These are phyloP conservation scores for Colletotrichum agaves DNA, from an alignment of 2,329 filamentous ascomycete species.

Conservation along the genomic window DNA sequence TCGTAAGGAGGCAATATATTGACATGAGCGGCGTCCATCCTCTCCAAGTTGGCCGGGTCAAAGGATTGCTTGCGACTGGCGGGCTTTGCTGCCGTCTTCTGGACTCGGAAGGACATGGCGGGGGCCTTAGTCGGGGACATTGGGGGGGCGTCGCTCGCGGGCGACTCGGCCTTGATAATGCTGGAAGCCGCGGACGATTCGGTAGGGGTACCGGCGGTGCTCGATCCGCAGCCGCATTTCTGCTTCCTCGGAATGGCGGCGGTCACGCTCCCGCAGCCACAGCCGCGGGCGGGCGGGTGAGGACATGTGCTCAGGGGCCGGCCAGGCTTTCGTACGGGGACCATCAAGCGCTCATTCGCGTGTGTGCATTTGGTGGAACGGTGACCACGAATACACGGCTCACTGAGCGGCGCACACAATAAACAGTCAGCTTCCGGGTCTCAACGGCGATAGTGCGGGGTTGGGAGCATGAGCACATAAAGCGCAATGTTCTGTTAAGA, in stretches of 20 bases:
- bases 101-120: slow-evolving; percentile 55
- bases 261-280: slow-evolving; percentile 71
- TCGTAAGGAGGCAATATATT: slow-evolving; percentile 56
- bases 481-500: not conserved
- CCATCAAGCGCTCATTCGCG: slow-evolving; percentile 72
- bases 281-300: slow-evolving; percentile 70
- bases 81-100: slow-evolving; percentile 54
- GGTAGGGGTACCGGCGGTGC: slow-evolving; percentile 39
- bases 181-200: slow-evolving; percentile 28
- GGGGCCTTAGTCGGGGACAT: slow-evolving; percentile 49
- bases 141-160: slow-evolving; percentile 45
- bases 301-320: slow-evolving; percentile 76
- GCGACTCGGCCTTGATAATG: slow-evolving; percentile 40
- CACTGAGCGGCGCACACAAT: slow-evolving; percentile 54
- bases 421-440: slow-evolving; percentile 37
- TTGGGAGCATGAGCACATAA: slow-evolving; percentile 1
- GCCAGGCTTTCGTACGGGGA: slow-evolving; percentile 78
- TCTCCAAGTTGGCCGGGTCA: slow-evolving; percentile 59
- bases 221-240: slow-evolving; percentile 62
- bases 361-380: slow-evolving; percentile 81
- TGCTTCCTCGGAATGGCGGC: slow-evolving; percentile 70
- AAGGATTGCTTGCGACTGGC: slow-evolving; percentile 59
- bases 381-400: slow-evolving; percentile 80
- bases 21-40: slow-evolving; percentile 64
- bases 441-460: slow-evolving; percentile 7